Evolutionary conservation across 2,329 filamentous ascomycete genomes (phyloP).

Genomic region (Periconia digitata): DNA sequence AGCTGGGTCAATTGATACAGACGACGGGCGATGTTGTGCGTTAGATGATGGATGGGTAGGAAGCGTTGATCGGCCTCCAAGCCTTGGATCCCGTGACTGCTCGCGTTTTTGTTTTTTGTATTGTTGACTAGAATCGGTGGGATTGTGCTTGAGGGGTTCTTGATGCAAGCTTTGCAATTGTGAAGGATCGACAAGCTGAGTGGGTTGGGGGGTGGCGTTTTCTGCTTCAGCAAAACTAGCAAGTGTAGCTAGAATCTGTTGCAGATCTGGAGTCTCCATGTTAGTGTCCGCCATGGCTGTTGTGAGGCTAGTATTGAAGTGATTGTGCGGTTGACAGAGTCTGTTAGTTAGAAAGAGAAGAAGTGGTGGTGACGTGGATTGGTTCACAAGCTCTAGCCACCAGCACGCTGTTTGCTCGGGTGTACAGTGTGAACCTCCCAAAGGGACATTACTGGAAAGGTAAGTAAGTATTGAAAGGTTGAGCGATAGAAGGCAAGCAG

Average conservation of each 20-base stretch:
- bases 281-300: constrained; percentile 34
- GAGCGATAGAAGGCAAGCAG: neutral
- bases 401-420: neutral
- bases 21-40: constrained; percentile 20
- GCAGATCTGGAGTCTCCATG: constrained; percentile 32
- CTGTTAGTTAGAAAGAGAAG: neutral
- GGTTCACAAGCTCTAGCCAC: too few relatives aligned
- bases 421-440: neutral
- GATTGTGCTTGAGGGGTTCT: constrained; percentile 2
- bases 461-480: neutral
- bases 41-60: constrained; percentile 16
- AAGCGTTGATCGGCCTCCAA: constrained; percentile 17
- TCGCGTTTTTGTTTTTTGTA: constrained; percentile 6
- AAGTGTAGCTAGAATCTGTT: constrained; percentile 38
- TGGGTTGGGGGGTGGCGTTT: constrained; percentile 6
- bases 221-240: constrained; percentile 29
- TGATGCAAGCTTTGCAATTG: constrained; percentile 9
- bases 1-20: constrained; percentile 46
- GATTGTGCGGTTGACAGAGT: neutral
- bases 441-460: neutral
- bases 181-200: constrained; percentile 12
- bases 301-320: neutral
- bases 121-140: constrained; percentile 5
- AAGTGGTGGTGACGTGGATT: neutral
- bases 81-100: constrained; percentile 23